A percentile compares a stretch with the other conserved stretches of the same genome.
Conservation (phyloP, 148 eudicot genomes). For the Bassia scoparia region DNA sequence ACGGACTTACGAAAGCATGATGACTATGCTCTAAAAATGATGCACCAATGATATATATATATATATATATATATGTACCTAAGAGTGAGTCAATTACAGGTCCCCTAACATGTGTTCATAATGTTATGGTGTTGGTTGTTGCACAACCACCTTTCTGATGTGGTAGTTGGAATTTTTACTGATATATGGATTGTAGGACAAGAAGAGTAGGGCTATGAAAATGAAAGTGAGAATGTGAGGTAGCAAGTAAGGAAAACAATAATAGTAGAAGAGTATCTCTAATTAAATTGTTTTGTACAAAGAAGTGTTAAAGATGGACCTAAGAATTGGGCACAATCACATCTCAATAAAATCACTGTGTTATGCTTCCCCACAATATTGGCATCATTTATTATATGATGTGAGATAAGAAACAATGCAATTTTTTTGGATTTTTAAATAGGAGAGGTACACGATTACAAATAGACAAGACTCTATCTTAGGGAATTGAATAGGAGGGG, state of each 20-base stretch:
- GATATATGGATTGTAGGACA: conserved; percentile 11
- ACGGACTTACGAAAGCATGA: background rate
- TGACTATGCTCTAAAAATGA: background rate
- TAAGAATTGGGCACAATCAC: background rate
- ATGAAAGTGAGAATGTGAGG: conserved; percentile 9
- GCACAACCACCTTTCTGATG: conserved; percentile 28
- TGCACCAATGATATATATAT: conserved; percentile 4
- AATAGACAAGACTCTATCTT: no score
- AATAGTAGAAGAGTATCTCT: background rate
- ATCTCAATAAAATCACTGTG: background rate
- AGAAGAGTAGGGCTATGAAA: conserved; percentile 10
- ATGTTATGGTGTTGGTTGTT: conserved; percentile 26
- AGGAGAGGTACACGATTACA: no score
- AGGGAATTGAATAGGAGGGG: no score
- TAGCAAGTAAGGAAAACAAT: background rate
- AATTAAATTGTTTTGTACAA: background rate
- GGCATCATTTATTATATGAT: background rate
- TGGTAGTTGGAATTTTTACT: conserved; percentile 19
- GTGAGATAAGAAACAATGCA: background rate
- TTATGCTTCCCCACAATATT: background rate
- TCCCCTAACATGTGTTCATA: conserved; percentile 17
- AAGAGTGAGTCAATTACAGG: background rate
- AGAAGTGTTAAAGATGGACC: background rate
- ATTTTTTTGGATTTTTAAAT: no score
- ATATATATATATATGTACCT: no score